phyloP scores from a whole-genome alignment of 192 early-diverging fungal species.

The Coemansia sp. region DNA sequence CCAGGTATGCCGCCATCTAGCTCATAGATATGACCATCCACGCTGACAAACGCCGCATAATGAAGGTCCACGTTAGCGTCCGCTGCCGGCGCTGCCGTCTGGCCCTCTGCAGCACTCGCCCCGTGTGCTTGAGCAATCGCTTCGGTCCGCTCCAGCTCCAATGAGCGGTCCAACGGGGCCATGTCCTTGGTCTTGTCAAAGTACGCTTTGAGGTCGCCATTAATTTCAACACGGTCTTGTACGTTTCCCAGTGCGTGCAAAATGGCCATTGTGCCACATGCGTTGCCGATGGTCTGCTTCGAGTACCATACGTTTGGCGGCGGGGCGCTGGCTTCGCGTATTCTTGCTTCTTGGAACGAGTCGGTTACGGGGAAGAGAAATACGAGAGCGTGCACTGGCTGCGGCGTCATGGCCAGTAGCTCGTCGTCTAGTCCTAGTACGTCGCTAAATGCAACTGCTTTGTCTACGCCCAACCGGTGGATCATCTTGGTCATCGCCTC shows the following conservation, averaged over 20 bases:
- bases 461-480: conserved; percentile 65
- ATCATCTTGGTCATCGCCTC: conserved; percentile 69
- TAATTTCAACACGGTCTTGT: conserved; percentile 51
- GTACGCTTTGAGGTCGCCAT: conserved; percentile 59
- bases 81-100: conserved; percentile 66
- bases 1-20: conserved; percentile 79
- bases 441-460: conserved; percentile 68
- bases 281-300: conserved; percentile 85
- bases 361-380: conserved; percentile 82
- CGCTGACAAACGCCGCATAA: conserved; percentile 80
- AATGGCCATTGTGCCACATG: conserved; percentile 93
- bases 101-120: conserved; percentile 57
- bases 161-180: conserved; percentile 72
- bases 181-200: conserved; percentile 59
- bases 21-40: conserved; percentile 79
- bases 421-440: conserved; percentile 83
- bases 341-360: conserved; percentile 56
- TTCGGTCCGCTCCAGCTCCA: conserved; percentile 62
- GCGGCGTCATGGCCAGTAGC: conserved; percentile 73
- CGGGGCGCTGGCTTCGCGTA: conserved; percentile 48
- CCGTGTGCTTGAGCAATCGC: conserved; percentile 59
- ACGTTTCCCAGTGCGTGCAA: conserved; percentile 85
- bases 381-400: conserved; percentile 79
- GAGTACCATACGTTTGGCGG: conserved; percentile 67
- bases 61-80: conserved; percentile 79